A percentile compares a stretch with the other conserved stretches of the same genome.
phyloP scores from a whole-genome alignment of 257 asterid genomes.

The Primulina huaijiensis region DNA sequence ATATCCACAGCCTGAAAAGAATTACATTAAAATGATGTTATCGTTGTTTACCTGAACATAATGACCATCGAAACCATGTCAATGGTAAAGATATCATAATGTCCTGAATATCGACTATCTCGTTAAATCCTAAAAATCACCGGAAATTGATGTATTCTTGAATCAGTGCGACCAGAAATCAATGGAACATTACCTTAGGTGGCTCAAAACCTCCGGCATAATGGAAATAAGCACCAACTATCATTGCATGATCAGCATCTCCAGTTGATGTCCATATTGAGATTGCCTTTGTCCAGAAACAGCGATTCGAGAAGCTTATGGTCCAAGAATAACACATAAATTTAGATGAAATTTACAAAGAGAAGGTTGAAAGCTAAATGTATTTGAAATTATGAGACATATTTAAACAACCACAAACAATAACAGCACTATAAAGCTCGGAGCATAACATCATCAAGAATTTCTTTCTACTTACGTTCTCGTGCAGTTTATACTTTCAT shows the following conservation, averaged over 20 bases:
- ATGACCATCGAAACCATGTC: background rate
- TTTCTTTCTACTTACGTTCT: background rate
- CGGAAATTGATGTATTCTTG: background rate
- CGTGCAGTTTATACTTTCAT: conserved; percentile 12
- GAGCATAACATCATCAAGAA: background rate
- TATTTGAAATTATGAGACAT: conserved; percentile 9
- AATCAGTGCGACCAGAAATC: conserved; percentile 2
- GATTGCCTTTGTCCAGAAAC: conserved; percentile 95
- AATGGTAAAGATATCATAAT: background rate
- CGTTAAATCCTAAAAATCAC: background rate
- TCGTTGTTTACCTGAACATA: background rate
- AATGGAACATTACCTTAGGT: conserved; percentile 63
- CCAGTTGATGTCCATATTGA: conserved; percentile 98
- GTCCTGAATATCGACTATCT: background rate
- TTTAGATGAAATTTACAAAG: background rate
- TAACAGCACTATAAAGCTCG: background rate
- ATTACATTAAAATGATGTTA: background rate
- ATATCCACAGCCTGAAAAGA: conserved; percentile 69
- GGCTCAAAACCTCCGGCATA: conserved; percentile 96
- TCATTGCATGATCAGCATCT: conserved; percentile 83
- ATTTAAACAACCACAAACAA: conserved; percentile 11
- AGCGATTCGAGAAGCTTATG: conserved; percentile 87
- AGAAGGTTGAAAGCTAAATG: background rate
- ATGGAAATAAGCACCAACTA: conserved; percentile 93
- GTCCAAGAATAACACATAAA: conserved; percentile 21